These are phyloP conservation scores for Pythium utonaiense DNA, from an alignment of 352 stramenopile genomes.

Conservation along the genomic window DNA sequence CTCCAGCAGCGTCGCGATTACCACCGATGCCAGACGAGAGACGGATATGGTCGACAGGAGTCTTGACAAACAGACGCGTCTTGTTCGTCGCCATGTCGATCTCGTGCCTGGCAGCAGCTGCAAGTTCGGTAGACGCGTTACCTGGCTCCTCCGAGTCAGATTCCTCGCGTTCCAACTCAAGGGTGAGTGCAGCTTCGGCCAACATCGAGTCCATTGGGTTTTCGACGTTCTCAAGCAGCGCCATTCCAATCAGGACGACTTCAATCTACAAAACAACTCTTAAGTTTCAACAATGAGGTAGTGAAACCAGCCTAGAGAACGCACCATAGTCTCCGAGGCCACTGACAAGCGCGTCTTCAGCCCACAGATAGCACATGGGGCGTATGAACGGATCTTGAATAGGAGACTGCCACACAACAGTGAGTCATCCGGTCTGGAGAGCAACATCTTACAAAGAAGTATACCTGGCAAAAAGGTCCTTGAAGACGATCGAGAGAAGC, in stretches of 20 bases:
- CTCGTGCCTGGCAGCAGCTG: background rate
- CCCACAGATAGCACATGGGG: conserved; percentile 80
- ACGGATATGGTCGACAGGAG: conserved; percentile 39
- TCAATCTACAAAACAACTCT: conserved; percentile 79
- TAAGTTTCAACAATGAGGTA: too few species aligned
- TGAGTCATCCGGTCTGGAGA: too few species aligned
- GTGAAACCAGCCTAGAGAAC: too few species aligned
- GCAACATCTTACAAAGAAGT: too few species aligned
- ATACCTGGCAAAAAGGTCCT: conserved; percentile 82
- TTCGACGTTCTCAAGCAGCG: conserved; percentile 54
- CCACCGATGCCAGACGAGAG: conserved; percentile 20
- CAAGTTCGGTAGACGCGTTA: conserved; percentile 3
- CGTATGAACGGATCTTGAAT: conserved; percentile 66
- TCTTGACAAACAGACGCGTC: conserved; percentile 41
- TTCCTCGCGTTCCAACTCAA: conserved; percentile 29
- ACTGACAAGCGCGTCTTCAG: conserved; percentile 73
- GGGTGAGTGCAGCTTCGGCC: conserved; percentile 34
- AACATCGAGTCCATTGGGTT: conserved; percentile 47
- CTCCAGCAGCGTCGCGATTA: conserved; percentile 9
- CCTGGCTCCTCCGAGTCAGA: conserved; percentile 16
- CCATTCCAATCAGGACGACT: conserved; percentile 82
- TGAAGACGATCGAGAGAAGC: conserved; percentile 79
- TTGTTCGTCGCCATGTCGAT: conserved; percentile 20
- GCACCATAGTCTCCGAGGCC: conserved; percentile 80
- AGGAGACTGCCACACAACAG: conserved; percentile 46